These are phyloP conservation scores for Pyrus hybrid DNA, from an alignment of 331 rosid species.

Conservation along the genomic window DNA sequence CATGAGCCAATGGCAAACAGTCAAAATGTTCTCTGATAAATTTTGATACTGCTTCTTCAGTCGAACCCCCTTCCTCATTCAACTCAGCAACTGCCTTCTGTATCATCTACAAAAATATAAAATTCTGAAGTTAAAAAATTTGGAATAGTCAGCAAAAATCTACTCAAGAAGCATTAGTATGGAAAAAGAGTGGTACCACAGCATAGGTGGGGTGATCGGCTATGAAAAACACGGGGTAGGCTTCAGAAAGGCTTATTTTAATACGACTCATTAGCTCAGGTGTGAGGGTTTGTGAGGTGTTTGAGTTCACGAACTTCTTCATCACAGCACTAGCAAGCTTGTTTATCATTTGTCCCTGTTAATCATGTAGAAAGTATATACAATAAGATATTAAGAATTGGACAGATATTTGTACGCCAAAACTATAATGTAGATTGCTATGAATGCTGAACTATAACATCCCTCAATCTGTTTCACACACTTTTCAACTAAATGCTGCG, in stretches of 20 bases:
- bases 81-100: conserved; percentile 13
- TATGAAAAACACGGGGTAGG: background rate
- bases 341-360: conserved; percentile 4
- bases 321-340: conserved; percentile 6
- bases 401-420: background rate
- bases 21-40: conserved; percentile 9
- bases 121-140: background rate
- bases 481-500: no score
- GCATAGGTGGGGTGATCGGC: conserved; percentile 21
- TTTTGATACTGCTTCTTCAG: conserved; percentile 16
- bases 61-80: conserved; percentile 18
- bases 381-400: background rate
- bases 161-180: background rate
- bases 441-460: no score
- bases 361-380: background rate
- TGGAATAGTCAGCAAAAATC: background rate
- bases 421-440: no score
- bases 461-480: no score
- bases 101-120: conserved; percentile 18
- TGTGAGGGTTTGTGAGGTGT: background rate
- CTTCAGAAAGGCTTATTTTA: background rate
- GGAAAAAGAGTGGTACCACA: conserved; percentile 3
- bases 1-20: conserved; percentile 25
- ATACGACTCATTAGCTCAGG: background rate
- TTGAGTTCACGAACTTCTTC: background rate